Base-by-base conservation (phyloP, 2,329 filamentous ascomycete genomes). In the Trichoderma brevicompactum region DNA sequence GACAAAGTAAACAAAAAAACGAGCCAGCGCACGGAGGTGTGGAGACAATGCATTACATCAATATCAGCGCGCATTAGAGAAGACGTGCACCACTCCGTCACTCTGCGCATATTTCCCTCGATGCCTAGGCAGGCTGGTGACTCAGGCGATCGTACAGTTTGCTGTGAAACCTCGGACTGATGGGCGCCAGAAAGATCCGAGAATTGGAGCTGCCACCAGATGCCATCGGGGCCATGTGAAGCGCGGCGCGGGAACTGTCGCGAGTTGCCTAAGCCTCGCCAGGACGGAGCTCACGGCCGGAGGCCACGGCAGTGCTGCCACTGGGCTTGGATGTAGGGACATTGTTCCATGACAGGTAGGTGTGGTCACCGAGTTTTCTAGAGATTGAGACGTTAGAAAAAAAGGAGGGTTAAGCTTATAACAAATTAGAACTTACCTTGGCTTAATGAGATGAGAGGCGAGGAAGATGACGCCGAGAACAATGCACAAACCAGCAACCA, bases 321-420 rank as follows among this genome's bases (percentile, higher is more conserved):
- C 78, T 78, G 9, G 74, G 74, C 72, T 82, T 81, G 67, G 77
- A 69, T n/a, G 78, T 70, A 2, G 83, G 82, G 1, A 79, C 80
- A 66, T 87, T 87, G 77, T 98, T 97, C 95, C 95, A 99, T 28
- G 92, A 95, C 55, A 99, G 85, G 77, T 99, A 98, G 8, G 93
- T 97, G 78, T 98, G 95, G 77, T 99, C 95, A 68, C 95, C 95
- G 48, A 99, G 86, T 90, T 98, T 99, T 74, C 95, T 94, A 70
- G 9, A 17, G 32, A 2, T 32, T 10, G 2, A 12, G 0, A 15
- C 13, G 19, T 65, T 48, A 58, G 65, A 12, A 7, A 2, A 15
- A 67, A n/a, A 12, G 9, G 5, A 36, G 28, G 8, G 2, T 54
- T 15, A 6, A 6, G 23, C 40, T 19, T 32, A 38, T 3, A n/a